Evolutionary conservation across 805 yeast species (phyloP).

Genomic region (Candida maesae): DNA sequence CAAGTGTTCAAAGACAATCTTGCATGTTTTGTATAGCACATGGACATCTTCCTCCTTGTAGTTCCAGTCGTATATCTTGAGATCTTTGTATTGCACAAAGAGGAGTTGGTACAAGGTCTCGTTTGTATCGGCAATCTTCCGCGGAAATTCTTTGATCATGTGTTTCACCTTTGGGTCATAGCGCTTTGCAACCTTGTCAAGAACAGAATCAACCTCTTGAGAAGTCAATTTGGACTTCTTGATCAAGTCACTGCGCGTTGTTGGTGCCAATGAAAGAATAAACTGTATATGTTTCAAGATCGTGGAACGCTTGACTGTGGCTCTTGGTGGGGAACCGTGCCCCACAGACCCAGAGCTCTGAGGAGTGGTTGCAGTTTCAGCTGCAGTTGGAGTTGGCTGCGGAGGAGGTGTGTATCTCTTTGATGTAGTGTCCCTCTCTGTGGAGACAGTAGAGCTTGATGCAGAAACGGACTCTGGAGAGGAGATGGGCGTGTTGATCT

Average conservation of each 20-base stretch:
- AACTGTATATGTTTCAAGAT: slow-evolving; percentile 37
- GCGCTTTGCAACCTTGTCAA: slow-evolving; percentile 28
- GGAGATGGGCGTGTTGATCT: slow-evolving; percentile 11
- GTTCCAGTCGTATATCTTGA: slow-evolving; percentile 16
- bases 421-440: neutral
- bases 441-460: neutral
- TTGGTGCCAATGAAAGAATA: slow-evolving; percentile 47
- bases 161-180: slow-evolving; percentile 25
- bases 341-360: neutral
- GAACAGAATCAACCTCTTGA: slow-evolving; percentile 27
- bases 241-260: slow-evolving; percentile 30
- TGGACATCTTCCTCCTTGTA: slow-evolving; percentile 9
- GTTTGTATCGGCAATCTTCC: too few relatives aligned
- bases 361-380: neutral
- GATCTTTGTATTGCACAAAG: slow-evolving; percentile 32
- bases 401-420: slow-evolving; percentile 2
- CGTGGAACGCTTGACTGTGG: neutral
- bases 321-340: neutral
- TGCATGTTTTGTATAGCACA: slow-evolving; percentile 14
- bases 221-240: slow-evolving; percentile 27
- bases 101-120: slow-evolving; percentile 33
- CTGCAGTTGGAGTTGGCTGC: neutral
- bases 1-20: slow-evolving; percentile 18
- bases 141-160: slow-evolving; percentile 20
- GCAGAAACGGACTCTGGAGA: slow-evolving; percentile 2